Evolutionary conservation across 2,329 filamentous ascomycete genomes (phyloP), one percentile per base, ranked within the genome.

Genomic region (Ceratocystis papillata): DNA sequence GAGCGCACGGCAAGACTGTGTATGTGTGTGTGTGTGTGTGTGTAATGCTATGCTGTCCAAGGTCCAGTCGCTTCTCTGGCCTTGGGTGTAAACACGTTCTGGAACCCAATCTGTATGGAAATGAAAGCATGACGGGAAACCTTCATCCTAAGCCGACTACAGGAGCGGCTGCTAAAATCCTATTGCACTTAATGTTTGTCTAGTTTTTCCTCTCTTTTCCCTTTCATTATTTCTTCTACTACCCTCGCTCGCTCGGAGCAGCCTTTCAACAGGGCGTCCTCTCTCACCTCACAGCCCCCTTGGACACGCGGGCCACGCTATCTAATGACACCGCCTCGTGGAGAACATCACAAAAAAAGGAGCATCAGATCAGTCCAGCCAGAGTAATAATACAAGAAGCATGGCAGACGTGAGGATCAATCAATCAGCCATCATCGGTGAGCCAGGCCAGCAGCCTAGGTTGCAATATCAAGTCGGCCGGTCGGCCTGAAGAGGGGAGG

Each of bases 321-420:
- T 28, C 15, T 33, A 57, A 28, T 57, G 53, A 57, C 53, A 57
- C 53, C 53, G 53, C 53, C 53, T 57, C 50, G 50, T 55, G 20
- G 20, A 55, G 50, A 28, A 28, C 17, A 25, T n/a, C 10, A 55
- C 10, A 17, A 3, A 55, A 25, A 5, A 8, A n/a, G 15, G 46
- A n/a, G 17, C 17, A 48, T 20, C 17, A 5, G 46, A 48, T 2
- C 17, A 48, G 17, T 4, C 8, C 7, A 22, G 48, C 12, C 48
- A 22, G 46, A n/a, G 17, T 5, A 53, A 25, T 8, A 25, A 25
- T 2, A 53, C 48, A 53, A 22, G 3, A 22, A 22, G 3, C n/a
- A 22, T 48, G 17, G 17, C 48, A 53, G 20, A 53, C 37, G 37
- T 41, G 37, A 6, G 28, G 28, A 15, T 41, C 37, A 37, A 37